Evolutionary conservation across 2,329 filamentous ascomycete species (phyloP).

Genomic region (Biscogniauxia marginata): DNA sequence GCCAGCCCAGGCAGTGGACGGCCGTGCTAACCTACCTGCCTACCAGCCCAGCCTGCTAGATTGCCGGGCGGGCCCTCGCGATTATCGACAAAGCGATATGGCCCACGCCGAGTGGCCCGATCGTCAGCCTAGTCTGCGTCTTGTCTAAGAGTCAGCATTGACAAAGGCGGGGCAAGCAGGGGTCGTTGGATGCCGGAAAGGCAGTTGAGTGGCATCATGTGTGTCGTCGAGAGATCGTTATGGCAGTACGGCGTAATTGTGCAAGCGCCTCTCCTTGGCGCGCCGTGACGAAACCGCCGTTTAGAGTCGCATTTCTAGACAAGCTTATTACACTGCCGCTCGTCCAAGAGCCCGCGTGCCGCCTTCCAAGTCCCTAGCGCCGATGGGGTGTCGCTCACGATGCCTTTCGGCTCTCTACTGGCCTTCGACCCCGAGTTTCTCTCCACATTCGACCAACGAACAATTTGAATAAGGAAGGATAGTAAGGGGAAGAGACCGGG

Average conservation of each 20-base stretch:
- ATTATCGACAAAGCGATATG: neutral
- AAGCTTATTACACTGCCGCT: too few species aligned
- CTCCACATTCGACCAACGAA: neutral
- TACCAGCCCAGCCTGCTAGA: too few species aligned
- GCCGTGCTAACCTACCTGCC: neutral
- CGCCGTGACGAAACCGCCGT: neutral
- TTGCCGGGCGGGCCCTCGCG: neutral
- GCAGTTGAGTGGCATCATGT: conserved; percentile 11
- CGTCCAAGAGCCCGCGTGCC: too few species aligned
- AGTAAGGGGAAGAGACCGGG: neutral
- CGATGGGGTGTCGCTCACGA: too few species aligned
- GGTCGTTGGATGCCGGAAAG: conserved; percentile 8
- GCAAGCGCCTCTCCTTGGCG: neutral
- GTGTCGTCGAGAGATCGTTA: conserved; percentile 10
- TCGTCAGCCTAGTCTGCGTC: neutral
- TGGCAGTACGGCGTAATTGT: neutral
- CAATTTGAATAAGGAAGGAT: neutral
- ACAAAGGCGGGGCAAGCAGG: conserved; percentile 34
- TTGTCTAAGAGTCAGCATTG: conserved; percentile 27
- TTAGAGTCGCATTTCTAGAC: neutral
- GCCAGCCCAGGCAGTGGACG: too few species aligned
- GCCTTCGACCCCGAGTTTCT: too few species aligned
- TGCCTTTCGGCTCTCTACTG: too few species aligned
- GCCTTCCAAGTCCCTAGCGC: too few species aligned
- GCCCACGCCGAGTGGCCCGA: neutral